These are phyloP conservation scores for Daldinia sp. DNA, from an alignment of 2,329 filamentous ascomycete species.

Conservation along the genomic window DNA sequence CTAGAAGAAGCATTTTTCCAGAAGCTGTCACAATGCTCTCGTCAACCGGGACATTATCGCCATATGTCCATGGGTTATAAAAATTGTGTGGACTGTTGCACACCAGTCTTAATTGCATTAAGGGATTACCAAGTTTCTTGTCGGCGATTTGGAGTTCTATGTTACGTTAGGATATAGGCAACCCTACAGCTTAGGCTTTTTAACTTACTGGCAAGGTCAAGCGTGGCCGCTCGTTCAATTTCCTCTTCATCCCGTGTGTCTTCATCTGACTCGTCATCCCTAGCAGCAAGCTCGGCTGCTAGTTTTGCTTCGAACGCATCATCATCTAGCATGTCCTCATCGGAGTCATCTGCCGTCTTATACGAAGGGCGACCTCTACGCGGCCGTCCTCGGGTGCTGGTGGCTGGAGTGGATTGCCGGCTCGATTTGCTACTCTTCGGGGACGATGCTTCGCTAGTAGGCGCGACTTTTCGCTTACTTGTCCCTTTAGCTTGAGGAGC, in stretches of 20 bases:
- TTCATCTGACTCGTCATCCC: conserved; percentile 55
- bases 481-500: conserved; percentile 42
- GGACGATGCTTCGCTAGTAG: conserved; percentile 51
- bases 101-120: conserved; percentile 90
- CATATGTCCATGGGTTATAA: conserved; percentile 85
- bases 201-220: conserved; percentile 79
- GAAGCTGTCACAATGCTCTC: conserved; percentile 87
- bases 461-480: conserved; percentile 55
- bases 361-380: conserved; percentile 64
- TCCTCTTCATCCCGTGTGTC: conserved; percentile 67
- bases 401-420: conserved; percentile 78
- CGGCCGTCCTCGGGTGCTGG: conserved; percentile 59
- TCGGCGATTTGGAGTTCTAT: conserved; percentile 83
- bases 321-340: conserved; percentile 77
- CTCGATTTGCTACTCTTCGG: conserved; percentile 82
- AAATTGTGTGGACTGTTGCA: conserved; percentile 98
- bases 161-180: conserved; percentile 48
- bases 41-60: conserved; percentile 72
- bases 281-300: conserved; percentile 68
- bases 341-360: conserved; percentile 68
- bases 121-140: conserved; percentile 92
- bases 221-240: conserved; percentile 72
- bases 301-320: conserved; percentile 85
- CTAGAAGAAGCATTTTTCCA: conserved; percentile 95
- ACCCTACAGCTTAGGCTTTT: not conserved